phyloP scores from a whole-genome alignment of 352 stramenopile genomes.

The Pythium aristosporum region DNA sequence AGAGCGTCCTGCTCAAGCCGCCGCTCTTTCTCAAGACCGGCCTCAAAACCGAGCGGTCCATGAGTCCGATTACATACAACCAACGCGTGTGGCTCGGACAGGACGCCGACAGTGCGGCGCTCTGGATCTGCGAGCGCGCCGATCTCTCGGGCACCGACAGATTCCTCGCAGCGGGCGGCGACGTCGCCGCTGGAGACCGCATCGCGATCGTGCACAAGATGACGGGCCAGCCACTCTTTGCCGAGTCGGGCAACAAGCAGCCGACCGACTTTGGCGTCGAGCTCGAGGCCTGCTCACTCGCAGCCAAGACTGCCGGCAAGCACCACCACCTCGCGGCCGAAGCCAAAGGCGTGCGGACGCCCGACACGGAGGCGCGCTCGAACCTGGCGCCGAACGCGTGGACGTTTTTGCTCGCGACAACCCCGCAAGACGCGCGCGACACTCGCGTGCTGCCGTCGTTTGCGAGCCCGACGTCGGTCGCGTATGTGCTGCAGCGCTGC shows the following conservation, averaged over 20 bases:
- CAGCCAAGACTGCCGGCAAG: slow-evolving; percentile 52
- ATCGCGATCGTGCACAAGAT: slow-evolving; percentile 83
- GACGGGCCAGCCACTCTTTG: slow-evolving; percentile 65
- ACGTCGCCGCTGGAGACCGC: slow-evolving; percentile 44
- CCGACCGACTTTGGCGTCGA: slow-evolving; percentile 81
- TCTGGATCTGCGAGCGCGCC: slow-evolving; percentile 69
- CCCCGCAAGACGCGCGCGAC: slow-evolving; percentile 39
- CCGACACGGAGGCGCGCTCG: slow-evolving; percentile 60
- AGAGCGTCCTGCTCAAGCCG: slow-evolving; percentile 66
- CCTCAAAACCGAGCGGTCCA: slow-evolving; percentile 78
- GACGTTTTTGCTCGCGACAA: slow-evolving; percentile 56
- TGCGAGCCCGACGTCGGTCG: slow-evolving; percentile 38
- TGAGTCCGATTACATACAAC: slow-evolving; percentile 87
- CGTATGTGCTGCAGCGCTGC: slow-evolving; percentile 53
- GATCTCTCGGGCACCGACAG: slow-evolving; percentile 67
- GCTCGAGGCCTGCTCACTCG: slow-evolving; percentile 62
- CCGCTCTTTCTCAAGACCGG: slow-evolving; percentile 82
- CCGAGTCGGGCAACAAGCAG: slow-evolving; percentile 55
- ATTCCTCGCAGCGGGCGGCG: slow-evolving; percentile 53
- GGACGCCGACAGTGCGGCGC: slow-evolving; percentile 62
- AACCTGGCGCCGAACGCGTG: slow-evolving; percentile 59
- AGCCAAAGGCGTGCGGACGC: slow-evolving; percentile 48
- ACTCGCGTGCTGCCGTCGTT: slow-evolving; percentile 44
- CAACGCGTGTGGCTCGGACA: slow-evolving; percentile 71
- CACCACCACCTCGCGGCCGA: slow-evolving; percentile 70